phyloP scores from a whole-genome alignment of 805 yeast species.

The Pichia sporocuriosa region DNA sequence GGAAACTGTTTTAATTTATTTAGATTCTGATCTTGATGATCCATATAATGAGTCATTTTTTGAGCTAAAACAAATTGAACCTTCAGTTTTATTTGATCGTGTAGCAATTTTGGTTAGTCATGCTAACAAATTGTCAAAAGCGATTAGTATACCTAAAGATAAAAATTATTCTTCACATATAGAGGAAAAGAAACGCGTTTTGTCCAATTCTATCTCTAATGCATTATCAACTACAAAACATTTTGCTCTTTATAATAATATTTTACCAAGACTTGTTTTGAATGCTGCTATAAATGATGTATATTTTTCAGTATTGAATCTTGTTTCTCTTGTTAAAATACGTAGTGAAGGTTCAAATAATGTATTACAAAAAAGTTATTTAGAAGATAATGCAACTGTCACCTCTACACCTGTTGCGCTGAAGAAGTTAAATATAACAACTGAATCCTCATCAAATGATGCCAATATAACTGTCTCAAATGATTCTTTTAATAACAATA shows the following conservation, averaged over 20 bases:
- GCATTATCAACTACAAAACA: conserved; percentile 73
- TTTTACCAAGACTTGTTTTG: conserved; percentile 64
- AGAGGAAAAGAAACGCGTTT: conserved; percentile 36
- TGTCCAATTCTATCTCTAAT: conserved; percentile 66
- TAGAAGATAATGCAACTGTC: conserved; percentile 5
- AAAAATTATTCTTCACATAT: conserved; percentile 7
- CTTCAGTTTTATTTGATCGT: conserved; percentile 41
- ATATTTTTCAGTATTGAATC: conserved; percentile 56
- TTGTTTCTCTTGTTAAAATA: conserved; percentile 48
- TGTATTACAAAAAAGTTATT: background rate
- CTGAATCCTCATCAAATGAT: background rate
- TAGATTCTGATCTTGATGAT: conserved; percentile 15
- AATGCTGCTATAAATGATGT: conserved; percentile 75
- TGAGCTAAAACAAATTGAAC: conserved; percentile 6
- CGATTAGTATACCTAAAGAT: conserved; percentile 24
- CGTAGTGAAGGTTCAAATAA: conserved; percentile 13
- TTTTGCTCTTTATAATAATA: conserved; percentile 52
- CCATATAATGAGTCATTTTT: conserved; percentile 5
- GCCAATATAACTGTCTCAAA: background rate
- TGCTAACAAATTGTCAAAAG: conserved; percentile 34
- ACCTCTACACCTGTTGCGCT: conserved; percentile 13
- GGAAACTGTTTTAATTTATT: conserved; percentile 36
- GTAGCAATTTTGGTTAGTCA: conserved; percentile 43
- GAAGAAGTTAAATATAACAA: background rate
- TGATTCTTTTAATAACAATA: too few species aligned